Evolutionary conservation across 176 grass and related monocot species (phyloP).

Genomic region (Pharus latifolius): DNA sequence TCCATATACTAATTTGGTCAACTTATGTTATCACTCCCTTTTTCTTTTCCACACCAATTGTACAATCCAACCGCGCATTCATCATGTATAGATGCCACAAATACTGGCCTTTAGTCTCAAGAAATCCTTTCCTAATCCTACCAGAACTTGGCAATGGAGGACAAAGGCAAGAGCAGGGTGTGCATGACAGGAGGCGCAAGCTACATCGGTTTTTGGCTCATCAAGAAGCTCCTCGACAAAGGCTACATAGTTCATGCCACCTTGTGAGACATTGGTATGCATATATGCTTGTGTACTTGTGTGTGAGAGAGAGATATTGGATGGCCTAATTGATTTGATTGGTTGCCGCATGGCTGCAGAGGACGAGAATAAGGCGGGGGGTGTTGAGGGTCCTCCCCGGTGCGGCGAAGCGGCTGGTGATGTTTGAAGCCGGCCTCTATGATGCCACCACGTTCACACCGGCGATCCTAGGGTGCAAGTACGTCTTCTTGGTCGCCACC

Average conservation of each 20-base stretch:
- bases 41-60: too few relatives aligned
- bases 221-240: conserved; percentile 27
- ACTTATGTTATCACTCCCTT: too few relatives aligned
- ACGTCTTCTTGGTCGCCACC: conserved; percentile 51
- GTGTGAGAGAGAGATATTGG: too few relatives aligned
- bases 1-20: too few relatives aligned
- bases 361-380: conserved; percentile 14
- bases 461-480: conserved; percentile 25
- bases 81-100: too few relatives aligned
- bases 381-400: conserved; percentile 22
- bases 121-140: too few relatives aligned
- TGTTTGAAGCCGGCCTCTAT: conserved; percentile 56
- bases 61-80: too few relatives aligned
- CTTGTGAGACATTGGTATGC: conserved; percentile 12
- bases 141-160: too few relatives aligned
- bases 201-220: conserved; percentile 35
- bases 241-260: conserved; percentile 36
- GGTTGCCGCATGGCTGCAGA: conserved; percentile 13
- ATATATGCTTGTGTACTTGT: neutral
- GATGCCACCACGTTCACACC: conserved; percentile 33
- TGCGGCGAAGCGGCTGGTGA: neutral
- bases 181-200: conserved; percentile 38
- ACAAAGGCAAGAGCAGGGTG: neutral
- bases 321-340: too few relatives aligned
- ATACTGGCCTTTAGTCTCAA: too few relatives aligned